Conservation (phyloP, 805 yeast species). For the Pachysolen tannophilus region DNA sequence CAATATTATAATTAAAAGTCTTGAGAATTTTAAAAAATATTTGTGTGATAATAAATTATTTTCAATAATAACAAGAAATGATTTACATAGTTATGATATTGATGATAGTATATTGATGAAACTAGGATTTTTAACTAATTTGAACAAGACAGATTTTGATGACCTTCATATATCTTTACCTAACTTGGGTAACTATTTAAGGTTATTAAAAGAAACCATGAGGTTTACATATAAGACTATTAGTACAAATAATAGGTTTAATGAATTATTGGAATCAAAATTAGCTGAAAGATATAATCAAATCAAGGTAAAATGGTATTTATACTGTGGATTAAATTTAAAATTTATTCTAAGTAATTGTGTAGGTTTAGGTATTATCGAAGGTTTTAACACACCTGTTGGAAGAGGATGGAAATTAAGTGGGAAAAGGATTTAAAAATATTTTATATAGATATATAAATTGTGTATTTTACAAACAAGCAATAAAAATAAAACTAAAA, state of each 20-base stretch:
- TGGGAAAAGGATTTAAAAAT: too few relatives aligned
- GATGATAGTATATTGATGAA: conserved; percentile 26
- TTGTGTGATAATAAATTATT: conserved; percentile 15
- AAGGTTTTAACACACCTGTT: conserved; percentile 44
- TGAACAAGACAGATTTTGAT: conserved; percentile 29
- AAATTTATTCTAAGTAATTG: conserved; percentile 44
- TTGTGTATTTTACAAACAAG: neutral
- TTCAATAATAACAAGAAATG: conserved; percentile 18
- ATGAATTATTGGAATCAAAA: conserved; percentile 35
- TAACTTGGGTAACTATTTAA: conserved; percentile 39
- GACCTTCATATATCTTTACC: conserved; percentile 39
- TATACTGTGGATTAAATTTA: conserved; percentile 42
- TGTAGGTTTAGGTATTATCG: conserved; percentile 43
- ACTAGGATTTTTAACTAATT: conserved; percentile 35
- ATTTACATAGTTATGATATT: conserved; percentile 13
- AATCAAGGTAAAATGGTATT: conserved; percentile 33
- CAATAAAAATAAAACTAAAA: neutral
- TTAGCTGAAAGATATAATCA: conserved; percentile 37
- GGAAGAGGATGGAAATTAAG: conserved; percentile 46
- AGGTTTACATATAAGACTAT: conserved; percentile 33
- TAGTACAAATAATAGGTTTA: conserved; percentile 24
- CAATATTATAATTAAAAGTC: conserved; percentile 7
- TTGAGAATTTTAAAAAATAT: conserved; percentile 14
- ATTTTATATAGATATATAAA: too few relatives aligned
- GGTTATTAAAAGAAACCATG: conserved; percentile 35